These are phyloP conservation scores for Eimeria falciformis DNA, from an alignment of 169 alveolate species.

Conservation along the genomic window DNA sequence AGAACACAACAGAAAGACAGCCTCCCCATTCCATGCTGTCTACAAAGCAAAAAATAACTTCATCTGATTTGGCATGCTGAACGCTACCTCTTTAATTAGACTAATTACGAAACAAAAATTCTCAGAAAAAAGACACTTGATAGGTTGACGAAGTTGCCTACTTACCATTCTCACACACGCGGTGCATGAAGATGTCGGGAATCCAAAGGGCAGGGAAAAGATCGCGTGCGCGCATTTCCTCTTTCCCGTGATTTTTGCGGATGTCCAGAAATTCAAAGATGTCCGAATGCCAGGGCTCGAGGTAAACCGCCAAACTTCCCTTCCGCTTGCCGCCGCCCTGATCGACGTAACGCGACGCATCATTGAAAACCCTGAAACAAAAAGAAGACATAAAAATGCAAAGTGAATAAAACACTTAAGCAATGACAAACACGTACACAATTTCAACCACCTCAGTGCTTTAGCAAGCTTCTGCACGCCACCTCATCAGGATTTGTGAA, in stretches of 20 bases:
- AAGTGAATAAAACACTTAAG: not conserved
- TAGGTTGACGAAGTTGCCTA: constrained; percentile 79
- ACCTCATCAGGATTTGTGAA: constrained; percentile 97
- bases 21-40: too few species aligned
- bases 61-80: too few species aligned
- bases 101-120: not conserved
- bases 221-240: constrained; percentile 98
- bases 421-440: not conserved
- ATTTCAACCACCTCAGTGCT: too few species aligned
- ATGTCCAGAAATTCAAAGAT: constrained; percentile 96
- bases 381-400: not conserved
- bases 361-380: constrained; percentile 78
- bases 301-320: constrained; percentile 98
- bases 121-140: too few species aligned
- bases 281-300: constrained; percentile 99
- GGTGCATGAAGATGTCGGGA: constrained; percentile 98
- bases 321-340: constrained; percentile 97
- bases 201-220: constrained; percentile 99
- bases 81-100: too few species aligned
- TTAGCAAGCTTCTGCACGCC: constrained; percentile 84
- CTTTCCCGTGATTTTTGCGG: constrained; percentile 98
- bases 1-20: too few species aligned
- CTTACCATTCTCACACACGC: constrained; percentile 96
- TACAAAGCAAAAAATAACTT: too few species aligned
- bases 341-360: constrained; percentile 87